Base-by-base conservation (phyloP, 192 early-diverging fungal species). In the Coemansia reversa region DNA sequence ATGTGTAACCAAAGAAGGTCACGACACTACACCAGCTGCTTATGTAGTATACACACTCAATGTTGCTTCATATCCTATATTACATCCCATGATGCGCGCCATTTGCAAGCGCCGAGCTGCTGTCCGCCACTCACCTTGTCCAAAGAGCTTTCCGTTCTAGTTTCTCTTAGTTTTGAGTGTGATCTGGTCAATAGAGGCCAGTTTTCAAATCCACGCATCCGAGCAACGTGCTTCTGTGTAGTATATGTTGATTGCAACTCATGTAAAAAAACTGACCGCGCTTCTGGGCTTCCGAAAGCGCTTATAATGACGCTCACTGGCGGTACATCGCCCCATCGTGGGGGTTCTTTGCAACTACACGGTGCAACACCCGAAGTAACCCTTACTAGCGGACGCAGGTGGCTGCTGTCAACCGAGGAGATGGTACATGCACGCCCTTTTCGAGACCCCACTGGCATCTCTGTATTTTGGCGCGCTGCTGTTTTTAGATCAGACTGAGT, bases 61-160 rank as follows among this genome's bases (percentile, higher is more conserved):
- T 27, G 27, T 3, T 27, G 3, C 27, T 27, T 27, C 3, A 27
- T 27, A 27, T 27, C 27, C 35, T 66, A 72, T 22, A 72, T 73
- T 2, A 73, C 60, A 63, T 73, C 71, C 71, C 71, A 73, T 2
- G 65, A 73, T 4, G 64, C 59, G 19, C 60, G 59, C 71, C 71
- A 73, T 27, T 66, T 27, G 27, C 71, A 53, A 59, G 35, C 57
- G 27, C 3, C 3, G 3, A 27, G 27, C 27, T 27, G 3, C 27
- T 27, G 2, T 1, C 27, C 27, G 3, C 27, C 27, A 27, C 3
- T 1, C 27, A 3, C 27, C 3, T 27, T 27, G 27, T 27, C 27
- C 27, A 27, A 27, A 27, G 27, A 27, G 27, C 3, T 27, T 3
- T 27, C 1, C 27, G 3, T 3, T 27, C 16, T 42, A n/a, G 22